phyloP scores from a whole-genome alignment of 2,329 filamentous ascomycete species.

The Trichoderma sp. region DNA sequence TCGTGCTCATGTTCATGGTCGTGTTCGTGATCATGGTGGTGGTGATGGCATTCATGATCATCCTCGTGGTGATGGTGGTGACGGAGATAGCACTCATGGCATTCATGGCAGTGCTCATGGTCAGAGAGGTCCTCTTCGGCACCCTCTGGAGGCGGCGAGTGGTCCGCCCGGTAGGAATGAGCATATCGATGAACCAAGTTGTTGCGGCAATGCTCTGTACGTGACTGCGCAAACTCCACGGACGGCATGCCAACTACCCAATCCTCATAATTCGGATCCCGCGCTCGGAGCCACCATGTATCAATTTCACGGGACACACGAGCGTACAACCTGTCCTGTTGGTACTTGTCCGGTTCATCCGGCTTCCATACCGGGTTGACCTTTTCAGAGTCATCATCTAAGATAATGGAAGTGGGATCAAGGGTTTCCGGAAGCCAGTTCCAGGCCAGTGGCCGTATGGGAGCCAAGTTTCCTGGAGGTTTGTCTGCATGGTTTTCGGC shows the following conservation, averaged over 20 bases:
- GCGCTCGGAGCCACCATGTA: slow-evolving; percentile 61
- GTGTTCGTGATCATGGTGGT: slow-evolving; percentile 32
- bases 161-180: slow-evolving; percentile 43
- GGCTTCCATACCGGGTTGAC: slow-evolving; percentile 50
- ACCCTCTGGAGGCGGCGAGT: slow-evolving; percentile 37
- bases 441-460: slow-evolving; percentile 52
- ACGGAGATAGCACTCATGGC: slow-evolving; percentile 31
- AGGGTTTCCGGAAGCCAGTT: slow-evolving; percentile 51
- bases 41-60: slow-evolving; percentile 46
- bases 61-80: slow-evolving; percentile 42
- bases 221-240: slow-evolving; percentile 56
- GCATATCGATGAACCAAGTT: slow-evolving; percentile 58
- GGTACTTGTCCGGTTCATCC: slow-evolving; percentile 55
- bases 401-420: slow-evolving; percentile 31
- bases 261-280: slow-evolving; percentile 59
- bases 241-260: slow-evolving; percentile 60
- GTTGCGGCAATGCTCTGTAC: slow-evolving; percentile 58
- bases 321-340: slow-evolving; percentile 58
- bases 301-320: slow-evolving; percentile 64
- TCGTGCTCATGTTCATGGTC: slow-evolving; percentile 28
- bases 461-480: slow-evolving; percentile 49
- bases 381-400: slow-evolving; percentile 42
- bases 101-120: slow-evolving; percentile 38
- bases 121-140: slow-evolving; percentile 42
- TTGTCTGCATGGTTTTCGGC: slow-evolving; percentile 48